A percentile compares a stretch with the other conserved stretches of the same genome.
Conservation (phyloP, 306 rosid genomes). For the Rosa multiflora region DNA sequence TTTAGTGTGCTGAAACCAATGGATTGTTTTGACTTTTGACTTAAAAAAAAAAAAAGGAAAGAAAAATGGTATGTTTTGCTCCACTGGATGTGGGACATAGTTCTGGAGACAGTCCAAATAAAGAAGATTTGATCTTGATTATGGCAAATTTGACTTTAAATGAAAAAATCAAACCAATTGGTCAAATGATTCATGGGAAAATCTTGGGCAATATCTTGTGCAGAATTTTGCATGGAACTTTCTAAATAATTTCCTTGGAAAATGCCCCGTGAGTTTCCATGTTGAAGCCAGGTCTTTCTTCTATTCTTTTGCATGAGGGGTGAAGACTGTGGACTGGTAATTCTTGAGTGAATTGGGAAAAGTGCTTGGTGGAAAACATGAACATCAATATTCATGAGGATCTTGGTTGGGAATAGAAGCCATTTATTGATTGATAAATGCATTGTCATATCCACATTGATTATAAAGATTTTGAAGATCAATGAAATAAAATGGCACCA, state of each 20-base stretch:
- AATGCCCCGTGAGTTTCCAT: neutral
- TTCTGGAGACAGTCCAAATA: neutral
- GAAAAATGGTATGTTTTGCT: neutral
- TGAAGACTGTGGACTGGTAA: neutral
- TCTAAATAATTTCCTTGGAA: neutral
- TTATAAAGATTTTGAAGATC: neutral
- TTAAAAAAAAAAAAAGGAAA: too few relatives aligned
- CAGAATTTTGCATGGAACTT: slow-evolving; percentile 1
- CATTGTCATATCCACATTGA: neutral
- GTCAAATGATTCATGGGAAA: neutral
- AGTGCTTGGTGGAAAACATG: neutral
- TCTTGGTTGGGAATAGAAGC: neutral
- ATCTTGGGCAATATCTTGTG: slow-evolving; percentile 1
- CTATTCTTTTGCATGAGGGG: neutral
- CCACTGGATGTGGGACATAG: neutral
- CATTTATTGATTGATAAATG: neutral
- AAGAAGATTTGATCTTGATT: neutral
- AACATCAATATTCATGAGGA: neutral
- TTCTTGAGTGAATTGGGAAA: neutral
- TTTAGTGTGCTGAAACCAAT: neutral
- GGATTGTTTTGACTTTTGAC: neutral
- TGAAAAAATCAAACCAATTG: neutral
- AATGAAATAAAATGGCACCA: neutral
- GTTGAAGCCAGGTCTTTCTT: neutral
- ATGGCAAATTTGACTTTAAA: slow-evolving; percentile 1